phyloP scores from a whole-genome alignment of 768 basidiomycete genomes.

The Boletellus emodensis region DNA sequence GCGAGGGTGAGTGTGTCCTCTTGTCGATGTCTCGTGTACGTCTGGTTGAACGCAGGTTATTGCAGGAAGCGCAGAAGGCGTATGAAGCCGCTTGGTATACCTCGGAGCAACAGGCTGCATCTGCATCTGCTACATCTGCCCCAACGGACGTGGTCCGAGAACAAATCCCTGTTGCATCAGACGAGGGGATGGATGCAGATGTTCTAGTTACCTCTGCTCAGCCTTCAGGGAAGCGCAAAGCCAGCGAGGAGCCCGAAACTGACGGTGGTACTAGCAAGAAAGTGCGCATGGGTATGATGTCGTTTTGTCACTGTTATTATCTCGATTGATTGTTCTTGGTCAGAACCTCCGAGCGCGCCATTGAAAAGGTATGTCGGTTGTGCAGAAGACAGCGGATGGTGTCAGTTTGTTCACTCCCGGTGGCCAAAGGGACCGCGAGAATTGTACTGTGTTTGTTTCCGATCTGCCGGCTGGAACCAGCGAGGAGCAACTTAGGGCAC shows the following conservation, averaged over 20 bases:
- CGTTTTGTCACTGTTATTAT: background rate
- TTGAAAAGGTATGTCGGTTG: constrained; percentile 52
- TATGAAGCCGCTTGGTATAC: constrained; percentile 47
- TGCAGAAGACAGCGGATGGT: background rate
- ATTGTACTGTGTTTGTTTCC: constrained; percentile 85
- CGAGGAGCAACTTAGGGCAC: constrained; percentile 60
- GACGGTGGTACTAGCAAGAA: constrained; percentile 57
- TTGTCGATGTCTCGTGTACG: background rate
- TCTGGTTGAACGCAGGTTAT: background rate
- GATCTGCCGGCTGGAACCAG: constrained; percentile 54
- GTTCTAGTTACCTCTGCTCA: constrained; percentile 30
- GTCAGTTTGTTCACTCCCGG: background rate
- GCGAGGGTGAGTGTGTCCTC: constrained; percentile 47
- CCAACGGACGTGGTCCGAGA: constrained; percentile 7
- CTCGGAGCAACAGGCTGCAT: constrained; percentile 37
- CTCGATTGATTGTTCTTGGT: background rate
- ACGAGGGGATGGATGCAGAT: constrained; percentile 43
- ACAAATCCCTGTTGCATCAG: background rate
- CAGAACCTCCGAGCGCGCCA: constrained; percentile 44
- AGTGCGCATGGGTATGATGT: constrained; percentile 51
- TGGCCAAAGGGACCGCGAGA: constrained; percentile 80
- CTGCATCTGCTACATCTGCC: constrained; percentile 28
- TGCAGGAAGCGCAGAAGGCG: constrained; percentile 61
- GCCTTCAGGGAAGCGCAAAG: constrained; percentile 57
- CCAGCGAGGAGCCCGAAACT: constrained; percentile 43